These are phyloP conservation scores for Cadophora sp. DNA, from an alignment of 2,329 filamentous ascomycete species.

Conservation along the genomic window DNA sequence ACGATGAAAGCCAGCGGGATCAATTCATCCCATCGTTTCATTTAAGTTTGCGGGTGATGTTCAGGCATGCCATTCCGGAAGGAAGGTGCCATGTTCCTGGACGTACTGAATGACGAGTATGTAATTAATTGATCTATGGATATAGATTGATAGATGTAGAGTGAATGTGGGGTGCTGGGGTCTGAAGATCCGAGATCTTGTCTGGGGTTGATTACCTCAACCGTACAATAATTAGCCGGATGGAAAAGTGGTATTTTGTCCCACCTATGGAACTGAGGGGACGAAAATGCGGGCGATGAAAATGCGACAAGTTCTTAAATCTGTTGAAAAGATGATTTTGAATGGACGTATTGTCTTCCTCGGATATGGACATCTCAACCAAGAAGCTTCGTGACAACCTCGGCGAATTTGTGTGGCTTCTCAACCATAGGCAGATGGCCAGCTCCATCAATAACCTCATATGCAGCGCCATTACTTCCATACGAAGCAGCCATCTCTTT, in stretches of 20 bases:
- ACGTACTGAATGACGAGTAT: neutral
- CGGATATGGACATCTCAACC: neutral
- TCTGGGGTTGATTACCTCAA: neutral
- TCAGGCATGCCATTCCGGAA: neutral
- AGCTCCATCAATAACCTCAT: conserved; percentile 71
- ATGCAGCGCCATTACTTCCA: conserved; percentile 59
- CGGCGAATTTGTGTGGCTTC: conserved; percentile 70
- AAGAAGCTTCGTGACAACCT: conserved; percentile 65
- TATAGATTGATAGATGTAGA: neutral
- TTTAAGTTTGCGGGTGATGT: neutral
- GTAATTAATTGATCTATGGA: neutral
- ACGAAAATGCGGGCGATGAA: neutral
- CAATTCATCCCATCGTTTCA: neutral
- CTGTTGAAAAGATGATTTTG: neutral
- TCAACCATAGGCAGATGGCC: conserved; percentile 90
- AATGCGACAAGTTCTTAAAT: neutral
- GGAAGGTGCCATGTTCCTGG: neutral
- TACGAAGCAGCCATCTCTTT: conserved; percentile 69
- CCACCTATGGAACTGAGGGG: neutral
- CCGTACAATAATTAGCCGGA: neutral
- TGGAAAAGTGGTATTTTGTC: neutral
- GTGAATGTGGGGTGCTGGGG: conserved; percentile 2
- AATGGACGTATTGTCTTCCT: neutral
- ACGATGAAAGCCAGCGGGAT: neutral
- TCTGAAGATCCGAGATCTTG: neutral